phyloP scores from a whole-genome alignment of 345 rosid species.

The Lepidium sativum region DNA sequence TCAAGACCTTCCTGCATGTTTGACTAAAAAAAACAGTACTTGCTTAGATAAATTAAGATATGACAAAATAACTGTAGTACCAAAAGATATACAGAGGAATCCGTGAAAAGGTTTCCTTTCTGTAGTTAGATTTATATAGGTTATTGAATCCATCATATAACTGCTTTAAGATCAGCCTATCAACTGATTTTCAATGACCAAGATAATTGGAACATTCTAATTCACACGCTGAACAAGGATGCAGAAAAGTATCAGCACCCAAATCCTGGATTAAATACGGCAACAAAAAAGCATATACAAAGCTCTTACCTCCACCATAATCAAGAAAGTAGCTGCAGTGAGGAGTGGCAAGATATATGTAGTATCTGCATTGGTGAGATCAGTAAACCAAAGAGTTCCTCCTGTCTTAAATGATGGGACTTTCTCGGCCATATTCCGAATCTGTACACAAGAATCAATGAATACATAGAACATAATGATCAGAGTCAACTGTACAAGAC shows the following conservation, averaged over 20 bases:
- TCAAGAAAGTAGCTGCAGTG: slow-evolving; percentile 44
- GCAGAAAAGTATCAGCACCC: background rate
- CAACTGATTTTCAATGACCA: background rate
- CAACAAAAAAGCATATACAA: background rate
- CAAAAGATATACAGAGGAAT: background rate
- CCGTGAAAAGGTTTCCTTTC: background rate
- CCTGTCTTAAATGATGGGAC: slow-evolving; percentile 63
- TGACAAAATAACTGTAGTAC: background rate
- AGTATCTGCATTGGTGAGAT: slow-evolving; percentile 54
- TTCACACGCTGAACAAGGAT: background rate
- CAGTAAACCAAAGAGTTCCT: slow-evolving; percentile 60
- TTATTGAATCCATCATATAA: background rate
- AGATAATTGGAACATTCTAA: background rate
- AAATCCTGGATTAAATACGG: background rate
- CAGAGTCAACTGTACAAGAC: background rate
- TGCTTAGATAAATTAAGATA: background rate
- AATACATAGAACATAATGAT: background rate
- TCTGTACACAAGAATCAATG: slow-evolving; percentile 24
- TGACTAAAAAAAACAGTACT: slow-evolving; percentile 20
- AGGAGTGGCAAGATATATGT: slow-evolving; percentile 49
- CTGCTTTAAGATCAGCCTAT: background rate
- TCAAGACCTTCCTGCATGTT: slow-evolving; percentile 57
- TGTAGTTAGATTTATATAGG: background rate
- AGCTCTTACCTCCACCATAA: slow-evolving; percentile 51
- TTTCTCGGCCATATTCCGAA: slow-evolving; percentile 64